Percentiles rank a stretch among this genome's conserved stretches.
Evolutionary conservation across 1,284 basidiomycete species (phyloP).

Genomic region (Cronartium quercuum): DNA sequence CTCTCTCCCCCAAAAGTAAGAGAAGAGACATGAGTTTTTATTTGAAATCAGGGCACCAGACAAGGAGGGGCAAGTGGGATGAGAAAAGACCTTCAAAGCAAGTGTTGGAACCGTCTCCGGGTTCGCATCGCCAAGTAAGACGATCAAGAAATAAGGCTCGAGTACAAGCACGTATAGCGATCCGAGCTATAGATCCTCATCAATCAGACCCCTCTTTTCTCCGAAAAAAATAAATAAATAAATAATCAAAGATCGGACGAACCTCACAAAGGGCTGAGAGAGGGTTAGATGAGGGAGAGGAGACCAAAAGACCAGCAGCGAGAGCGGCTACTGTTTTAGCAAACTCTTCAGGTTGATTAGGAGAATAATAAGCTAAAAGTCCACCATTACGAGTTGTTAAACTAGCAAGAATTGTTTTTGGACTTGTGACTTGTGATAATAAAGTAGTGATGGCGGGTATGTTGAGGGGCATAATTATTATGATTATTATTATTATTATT

Average conservation of each 20-base stretch:
- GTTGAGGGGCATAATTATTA: slow-evolving; percentile 31
- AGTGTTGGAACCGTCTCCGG: background rate
- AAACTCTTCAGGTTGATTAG: background rate
- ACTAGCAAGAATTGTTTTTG: slow-evolving; percentile 6
- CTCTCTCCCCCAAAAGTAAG: too few species aligned
- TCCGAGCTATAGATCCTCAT: background rate
- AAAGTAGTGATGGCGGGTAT: slow-evolving; percentile 29
- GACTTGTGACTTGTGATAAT: slow-evolving; percentile 9
- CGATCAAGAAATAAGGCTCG: background rate
- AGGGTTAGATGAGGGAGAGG: background rate
- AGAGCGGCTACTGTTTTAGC: background rate
- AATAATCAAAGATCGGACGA: too few species aligned
- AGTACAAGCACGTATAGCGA: background rate
- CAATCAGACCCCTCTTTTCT: too few species aligned
- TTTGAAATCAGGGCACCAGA: background rate
- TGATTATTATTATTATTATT: too few species aligned
- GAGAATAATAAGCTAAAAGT: slow-evolving; percentile 9
- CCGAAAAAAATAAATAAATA: too few species aligned
- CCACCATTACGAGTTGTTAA: slow-evolving; percentile 18
- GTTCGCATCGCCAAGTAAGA: background rate
- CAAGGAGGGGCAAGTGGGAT: background rate
- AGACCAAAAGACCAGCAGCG: background rate
- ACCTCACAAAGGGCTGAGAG: background rate
- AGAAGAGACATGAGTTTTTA: background rate
- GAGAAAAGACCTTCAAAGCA: background rate